Conservation (phyloP, 306 rosid genomes). For the Rosa rugosa region DNA sequence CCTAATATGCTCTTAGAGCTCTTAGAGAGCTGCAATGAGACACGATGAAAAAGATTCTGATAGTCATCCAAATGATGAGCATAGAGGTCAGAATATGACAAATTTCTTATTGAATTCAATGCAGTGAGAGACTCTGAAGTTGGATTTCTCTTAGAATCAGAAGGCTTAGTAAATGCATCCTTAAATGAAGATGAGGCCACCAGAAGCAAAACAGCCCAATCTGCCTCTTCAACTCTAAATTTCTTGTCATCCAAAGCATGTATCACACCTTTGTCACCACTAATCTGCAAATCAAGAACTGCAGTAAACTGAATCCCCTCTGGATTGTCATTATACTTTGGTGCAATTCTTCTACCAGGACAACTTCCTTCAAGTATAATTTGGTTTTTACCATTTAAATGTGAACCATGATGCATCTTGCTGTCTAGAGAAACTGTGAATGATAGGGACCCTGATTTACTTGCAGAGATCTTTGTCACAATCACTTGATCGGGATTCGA, state of each 20-base stretch:
- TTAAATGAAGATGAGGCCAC: conserved; percentile 79
- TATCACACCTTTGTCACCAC: conserved; percentile 55
- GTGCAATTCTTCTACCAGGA: conserved; percentile 50
- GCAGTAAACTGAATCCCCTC: conserved; percentile 79
- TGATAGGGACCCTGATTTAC: conserved; percentile 67
- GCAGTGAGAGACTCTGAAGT: conserved; percentile 55
- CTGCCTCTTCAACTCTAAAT: conserved; percentile 69
- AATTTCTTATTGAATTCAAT: conserved; percentile 43
- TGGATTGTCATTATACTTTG: conserved; percentile 47
- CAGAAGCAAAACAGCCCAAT: conserved; percentile 70
- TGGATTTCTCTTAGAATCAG: conserved; percentile 78
- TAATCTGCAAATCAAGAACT: conserved; percentile 73
- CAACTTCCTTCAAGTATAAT: conserved; percentile 75
- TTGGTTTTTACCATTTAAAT: conserved; percentile 51
- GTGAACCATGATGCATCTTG: conserved; percentile 60
- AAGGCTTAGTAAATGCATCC: conserved; percentile 74
- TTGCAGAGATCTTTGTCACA: conserved; percentile 65
- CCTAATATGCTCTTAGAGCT: conserved; percentile 42
- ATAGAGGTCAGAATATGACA: conserved; percentile 64
- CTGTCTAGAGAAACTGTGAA: conserved; percentile 71
- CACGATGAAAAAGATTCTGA: conserved; percentile 82
- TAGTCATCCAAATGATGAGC: conserved; percentile 73
- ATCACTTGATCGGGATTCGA: conserved; percentile 79
- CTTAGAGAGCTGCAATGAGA: conserved; percentile 79
- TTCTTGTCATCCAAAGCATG: conserved; percentile 65